Percentiles rank a stretch among this genome's conserved stretches.
Evolutionary conservation across 116 monocot species (phyloP).

Genomic region (Trichopus zeylanicus): DNA sequence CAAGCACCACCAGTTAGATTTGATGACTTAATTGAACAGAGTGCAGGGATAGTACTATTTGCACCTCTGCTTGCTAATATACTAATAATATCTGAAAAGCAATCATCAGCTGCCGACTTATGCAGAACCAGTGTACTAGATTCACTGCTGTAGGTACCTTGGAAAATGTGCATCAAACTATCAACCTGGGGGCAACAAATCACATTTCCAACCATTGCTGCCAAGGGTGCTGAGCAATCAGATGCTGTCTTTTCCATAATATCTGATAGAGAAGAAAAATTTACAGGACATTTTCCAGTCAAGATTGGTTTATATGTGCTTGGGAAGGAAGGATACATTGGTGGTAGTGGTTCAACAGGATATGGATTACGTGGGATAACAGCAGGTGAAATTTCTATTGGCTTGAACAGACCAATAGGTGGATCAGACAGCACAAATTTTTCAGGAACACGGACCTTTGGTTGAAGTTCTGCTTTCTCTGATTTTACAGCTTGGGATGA

Average conservation of each 20-base stretch:
- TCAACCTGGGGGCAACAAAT: constrained; percentile 96
- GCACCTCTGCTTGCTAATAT: constrained; percentile 84
- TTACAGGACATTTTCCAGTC: constrained; percentile 82
- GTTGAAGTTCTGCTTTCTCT: constrained; percentile 31
- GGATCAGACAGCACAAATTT: constrained; percentile 76
- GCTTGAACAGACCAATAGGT: constrained; percentile 76
- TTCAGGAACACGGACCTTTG: constrained; percentile 32
- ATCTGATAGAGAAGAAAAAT: constrained; percentile 69
- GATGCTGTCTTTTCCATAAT: constrained; percentile 79
- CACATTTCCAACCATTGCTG: constrained; percentile 79
- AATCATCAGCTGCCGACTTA: constrained; percentile 58
- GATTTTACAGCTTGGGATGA: constrained; percentile 37
- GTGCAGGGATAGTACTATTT: constrained; percentile 54
- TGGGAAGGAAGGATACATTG: constrained; percentile 96
- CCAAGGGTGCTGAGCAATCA: constrained; percentile 94
- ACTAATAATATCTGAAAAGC: constrained; percentile 83
- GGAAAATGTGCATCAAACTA: constrained; percentile 86
- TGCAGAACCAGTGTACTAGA: constrained; percentile 52
- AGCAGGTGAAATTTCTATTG: constrained; percentile 86
- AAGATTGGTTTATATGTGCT: constrained; percentile 72
- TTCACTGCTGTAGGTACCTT: constrained; percentile 51
- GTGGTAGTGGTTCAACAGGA: constrained; percentile 74
- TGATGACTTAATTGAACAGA: constrained; percentile 61
- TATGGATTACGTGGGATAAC: constrained; percentile 65
- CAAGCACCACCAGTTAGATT: constrained; percentile 85